Percentiles rank a stretch among this genome's conserved stretches.
Evolutionary conservation across 495 filamentous ascomycete species (phyloP).

Genomic region (Talaromyces ruber): DNA sequence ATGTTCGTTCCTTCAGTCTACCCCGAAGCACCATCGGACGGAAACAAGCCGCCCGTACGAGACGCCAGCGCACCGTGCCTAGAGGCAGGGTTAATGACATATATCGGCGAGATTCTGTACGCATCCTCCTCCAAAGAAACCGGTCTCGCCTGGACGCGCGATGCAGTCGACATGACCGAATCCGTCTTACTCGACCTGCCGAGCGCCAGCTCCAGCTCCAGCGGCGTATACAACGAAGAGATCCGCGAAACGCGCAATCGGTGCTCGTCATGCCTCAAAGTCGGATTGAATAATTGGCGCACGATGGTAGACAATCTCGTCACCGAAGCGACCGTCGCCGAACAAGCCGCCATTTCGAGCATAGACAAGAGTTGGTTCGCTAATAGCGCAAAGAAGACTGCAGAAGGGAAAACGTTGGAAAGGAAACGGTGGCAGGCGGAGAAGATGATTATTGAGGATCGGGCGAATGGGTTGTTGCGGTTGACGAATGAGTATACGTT

Average conservation of each 20-base stretch:
- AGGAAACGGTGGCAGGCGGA: constrained; percentile 34
- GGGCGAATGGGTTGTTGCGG: constrained; percentile 24
- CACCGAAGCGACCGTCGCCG: constrained; percentile 37
- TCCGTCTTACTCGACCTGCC: constrained; percentile 35
- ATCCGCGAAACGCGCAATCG: constrained; percentile 29
- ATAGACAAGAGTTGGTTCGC: constrained; percentile 41
- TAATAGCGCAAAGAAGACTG: constrained; percentile 12
- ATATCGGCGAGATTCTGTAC: constrained; percentile 92
- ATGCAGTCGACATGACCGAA: constrained; percentile 66
- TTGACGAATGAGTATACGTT: constrained; percentile 27
- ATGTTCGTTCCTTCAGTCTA: constrained; percentile 47
- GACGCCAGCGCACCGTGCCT: constrained; percentile 59
- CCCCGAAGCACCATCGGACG: constrained; percentile 56
- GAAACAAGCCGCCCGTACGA: constrained; percentile 54
- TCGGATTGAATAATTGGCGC: constrained; percentile 67
- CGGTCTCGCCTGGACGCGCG: constrained; percentile 77
- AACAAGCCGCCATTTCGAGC: constrained; percentile 24
- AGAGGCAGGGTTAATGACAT: constrained; percentile 75
- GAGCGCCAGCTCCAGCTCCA: constrained; percentile 4
- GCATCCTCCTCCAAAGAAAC: constrained; percentile 51
- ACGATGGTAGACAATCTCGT: constrained; percentile 58
- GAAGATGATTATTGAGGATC: constrained; percentile 30
- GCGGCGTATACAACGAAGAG: constrained; percentile 27
- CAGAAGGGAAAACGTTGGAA: constrained; percentile 18
- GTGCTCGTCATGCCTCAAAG: constrained; percentile 64